Conservation (phyloP, 1,139 yeast genomes). For the Candida sp. region DNA sequence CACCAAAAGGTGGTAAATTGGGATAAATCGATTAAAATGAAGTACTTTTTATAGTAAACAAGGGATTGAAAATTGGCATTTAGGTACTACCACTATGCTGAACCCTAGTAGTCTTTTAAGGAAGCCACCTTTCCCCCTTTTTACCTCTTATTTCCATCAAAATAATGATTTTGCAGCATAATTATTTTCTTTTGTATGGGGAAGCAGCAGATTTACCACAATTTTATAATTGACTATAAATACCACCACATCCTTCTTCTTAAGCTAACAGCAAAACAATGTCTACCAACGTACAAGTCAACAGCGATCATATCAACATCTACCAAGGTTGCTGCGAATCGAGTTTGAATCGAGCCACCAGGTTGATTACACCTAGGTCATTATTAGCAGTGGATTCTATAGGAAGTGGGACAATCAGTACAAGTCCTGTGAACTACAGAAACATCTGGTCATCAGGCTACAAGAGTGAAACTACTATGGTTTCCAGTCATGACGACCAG, state of each 20-base stretch:
- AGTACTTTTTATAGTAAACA: too few species aligned
- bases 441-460: conserved; percentile 23
- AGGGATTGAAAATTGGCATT: too few species aligned
- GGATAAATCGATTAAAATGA: too few species aligned
- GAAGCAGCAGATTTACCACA: not conserved
- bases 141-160: too few species aligned
- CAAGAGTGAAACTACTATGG: conserved; percentile 4
- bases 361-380: conserved; percentile 17
- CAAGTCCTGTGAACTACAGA: conserved; percentile 10
- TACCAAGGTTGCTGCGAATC: not conserved
- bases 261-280: not conserved
- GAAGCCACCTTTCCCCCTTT: too few species aligned
- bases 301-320: not conserved
- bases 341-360: not conserved
- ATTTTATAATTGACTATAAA: not conserved
- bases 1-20: too few species aligned
- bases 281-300: not conserved
- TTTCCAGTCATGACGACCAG: not conserved
- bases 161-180: not conserved
- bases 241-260: not conserved
- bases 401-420: not conserved
- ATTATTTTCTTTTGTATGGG: not conserved
- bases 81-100: too few species aligned
- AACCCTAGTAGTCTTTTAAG: too few species aligned
- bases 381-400: conserved; percentile 15